Base-by-base conservation (phyloP, 2,329 filamentous ascomycete species). In the Pyricularia pennisetigena region DNA sequence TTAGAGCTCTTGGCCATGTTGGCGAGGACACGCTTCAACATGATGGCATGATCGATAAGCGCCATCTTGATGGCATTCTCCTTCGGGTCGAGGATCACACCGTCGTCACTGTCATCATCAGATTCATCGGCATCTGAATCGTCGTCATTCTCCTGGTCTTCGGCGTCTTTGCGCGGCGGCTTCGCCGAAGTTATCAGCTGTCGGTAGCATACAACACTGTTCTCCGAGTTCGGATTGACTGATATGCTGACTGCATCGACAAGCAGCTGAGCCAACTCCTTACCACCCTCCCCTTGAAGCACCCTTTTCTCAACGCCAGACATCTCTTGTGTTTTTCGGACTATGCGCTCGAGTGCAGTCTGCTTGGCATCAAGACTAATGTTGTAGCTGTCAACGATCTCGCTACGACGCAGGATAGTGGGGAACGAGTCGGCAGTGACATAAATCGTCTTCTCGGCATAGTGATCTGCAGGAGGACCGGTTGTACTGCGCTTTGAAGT, bases 261-360 rank as follows among this genome's bases (percentile, higher is more conserved):
- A 41, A 97, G 82, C 64, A 88, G 81, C 61, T 87, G 85, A 20
- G 89, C 85, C 62, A 87, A 86, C 9, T 89, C 86, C 49, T 92
- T 88, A 16, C 74, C 73, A 26, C 24, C 71, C 68, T 94, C 91
- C 5, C 90, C 90, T 26, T 92, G 88, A 0, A 83, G 80, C 9
- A 94, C 83, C 66, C 88, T 88, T 76, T 90, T 92, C 76, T 97
- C 93, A 0, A 97, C 81, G 0, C 85, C 79, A 1, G 87, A 82
- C 80, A 98, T 86, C 78, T 98, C 94, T 69, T 92, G 87, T 0
- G 94, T 97, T 81, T 97, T 97, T 69, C 94, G 88, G 73, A 92
- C 90, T 35, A 95, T 94, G 20, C 94, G 89, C 76, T 98, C 94
- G 70, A 98, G 83, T 0, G 91, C 94, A n/a, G 93, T 94, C 78